Base-by-base conservation (phyloP, 1,284 basidiomycete genomes). In the Tremellales sp. region DNA sequence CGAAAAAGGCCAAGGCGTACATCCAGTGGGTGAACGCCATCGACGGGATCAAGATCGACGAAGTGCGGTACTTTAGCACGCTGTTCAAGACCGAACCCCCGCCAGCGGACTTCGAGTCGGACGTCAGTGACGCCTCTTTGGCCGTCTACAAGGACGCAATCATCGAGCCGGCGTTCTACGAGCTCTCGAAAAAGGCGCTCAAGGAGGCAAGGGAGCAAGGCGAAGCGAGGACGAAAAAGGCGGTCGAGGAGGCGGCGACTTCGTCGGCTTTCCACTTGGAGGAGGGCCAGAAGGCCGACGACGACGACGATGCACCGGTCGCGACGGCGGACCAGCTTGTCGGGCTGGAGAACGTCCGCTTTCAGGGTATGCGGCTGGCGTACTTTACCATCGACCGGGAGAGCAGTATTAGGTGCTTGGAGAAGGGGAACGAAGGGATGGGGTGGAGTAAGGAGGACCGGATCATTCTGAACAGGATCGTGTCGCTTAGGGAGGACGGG, bases 11-110 rank as follows among this genome's bases (percentile, higher is more conserved):
- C 26, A 95, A 97, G 71, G 85, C 92, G 13, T 98, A 85, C 75
- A 91, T 99, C 65, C 95, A 98, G 69, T 99, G 95, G 95, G 88
- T 98, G 14, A 91, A 89, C 35, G 85, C 88, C 57, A 86, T 93
- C 62, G 77, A 80, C 10, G 75, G 83, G 5, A 85, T 97, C 34
- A 74, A 75, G 40, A 78, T 98, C 55, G 84, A 91, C 67, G 91
- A 99, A 75, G 88, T 87, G 32, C 83, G 92, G 42, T 81, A 97
- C 63, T 97, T 97, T 79, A 81, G 91, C 67, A 85, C 84, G 32
- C 77, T 99, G 10, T 99, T 98, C 82, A 92, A 89, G 74, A 87
- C 84, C 61, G 90, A 94, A 64, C 86, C 92, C 60, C 94, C 95
- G 0, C 80, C 86, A 1, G 82, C 82, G 27, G 85, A 97, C 72